phyloP scores from a whole-genome alignment of 805 yeast genomes.

The Komagataella mondaviorum region DNA sequence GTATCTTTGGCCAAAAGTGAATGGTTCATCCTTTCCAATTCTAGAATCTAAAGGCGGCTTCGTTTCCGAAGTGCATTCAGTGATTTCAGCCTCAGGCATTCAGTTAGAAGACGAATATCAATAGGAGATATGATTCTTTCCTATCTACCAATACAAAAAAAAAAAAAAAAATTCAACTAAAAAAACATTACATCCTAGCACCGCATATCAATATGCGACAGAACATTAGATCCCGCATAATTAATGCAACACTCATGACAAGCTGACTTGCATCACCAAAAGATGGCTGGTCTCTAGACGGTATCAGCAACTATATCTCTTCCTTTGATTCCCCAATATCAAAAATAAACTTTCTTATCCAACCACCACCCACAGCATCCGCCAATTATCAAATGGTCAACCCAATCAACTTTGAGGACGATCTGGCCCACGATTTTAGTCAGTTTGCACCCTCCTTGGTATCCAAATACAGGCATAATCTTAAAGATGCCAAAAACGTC shows the following conservation, averaged over 20 bases:
- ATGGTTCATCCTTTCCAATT: conserved; percentile 79
- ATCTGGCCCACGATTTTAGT: not conserved
- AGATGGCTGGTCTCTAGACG: not conserved
- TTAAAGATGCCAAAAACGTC: not conserved
- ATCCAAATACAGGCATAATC: not conserved
- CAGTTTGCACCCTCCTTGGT: not conserved
- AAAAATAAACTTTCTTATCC: not conserved
- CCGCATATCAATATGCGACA: not conserved
- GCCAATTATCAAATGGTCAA: not conserved
- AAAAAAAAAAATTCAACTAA: no score
- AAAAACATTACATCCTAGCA: not conserved
- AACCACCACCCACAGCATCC: not conserved
- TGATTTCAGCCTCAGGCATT: not conserved
- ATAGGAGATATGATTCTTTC: no score
- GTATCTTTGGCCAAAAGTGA: conserved; percentile 80
- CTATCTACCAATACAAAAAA: no score
- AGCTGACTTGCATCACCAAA: not conserved
- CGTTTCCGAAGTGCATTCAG: conserved; percentile 2
- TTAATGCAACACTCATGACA: not conserved
- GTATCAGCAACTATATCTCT: not conserved
- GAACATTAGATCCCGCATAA: not conserved
- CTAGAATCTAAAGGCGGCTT: conserved; percentile 42
- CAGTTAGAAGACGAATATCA: not conserved
- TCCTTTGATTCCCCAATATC: not conserved
- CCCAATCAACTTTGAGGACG: not conserved